Conservation (phyloP, 192 early-diverging fungal species). For the Jimgerdemannia flammicorona region DNA sequence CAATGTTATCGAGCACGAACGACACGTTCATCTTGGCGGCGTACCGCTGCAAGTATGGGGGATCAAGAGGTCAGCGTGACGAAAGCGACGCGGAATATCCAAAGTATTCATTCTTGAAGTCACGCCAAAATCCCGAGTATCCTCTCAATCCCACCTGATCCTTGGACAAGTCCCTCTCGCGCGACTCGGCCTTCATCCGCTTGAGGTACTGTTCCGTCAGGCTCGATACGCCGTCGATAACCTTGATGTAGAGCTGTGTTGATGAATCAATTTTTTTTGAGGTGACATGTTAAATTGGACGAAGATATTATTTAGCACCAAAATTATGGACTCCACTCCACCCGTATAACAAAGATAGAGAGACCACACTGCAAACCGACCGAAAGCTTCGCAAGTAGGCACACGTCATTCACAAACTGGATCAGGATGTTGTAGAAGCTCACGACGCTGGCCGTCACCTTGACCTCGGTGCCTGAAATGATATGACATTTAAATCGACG, state of each 20-base stretch:
- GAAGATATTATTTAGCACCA: too few relatives aligned
- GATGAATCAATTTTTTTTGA: slow-evolving; percentile 9
- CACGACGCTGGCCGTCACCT: slow-evolving; percentile 61
- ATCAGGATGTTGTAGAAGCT: slow-evolving; percentile 66
- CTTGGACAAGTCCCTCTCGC: slow-evolving; percentile 33
- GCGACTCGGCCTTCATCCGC: slow-evolving; percentile 46
- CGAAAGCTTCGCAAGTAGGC: slow-evolving; percentile 62
- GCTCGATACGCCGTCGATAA: slow-evolving; percentile 58
- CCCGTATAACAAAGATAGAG: not conserved
- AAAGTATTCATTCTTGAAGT: not conserved
- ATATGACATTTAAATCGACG: not conserved
- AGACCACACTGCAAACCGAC: slow-evolving; percentile 27
- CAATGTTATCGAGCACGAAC: slow-evolving; percentile 55
- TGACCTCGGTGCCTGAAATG: slow-evolving; percentile 39
- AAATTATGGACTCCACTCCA: too few relatives aligned
- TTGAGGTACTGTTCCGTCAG: slow-evolving; percentile 64
- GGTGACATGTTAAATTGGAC: too few relatives aligned
- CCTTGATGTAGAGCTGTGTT: slow-evolving; percentile 64
- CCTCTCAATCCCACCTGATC: slow-evolving; percentile 33
- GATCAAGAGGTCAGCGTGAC: too few relatives aligned
- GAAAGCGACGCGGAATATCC: too few relatives aligned
- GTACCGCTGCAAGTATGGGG: slow-evolving; percentile 18
- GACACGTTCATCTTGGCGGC: slow-evolving; percentile 41
- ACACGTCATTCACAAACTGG: slow-evolving; percentile 69
- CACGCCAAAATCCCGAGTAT: slow-evolving; percentile 1